Base-by-base conservation (phyloP, 768 basidiomycete species). In the Suillus subaureus region DNA sequence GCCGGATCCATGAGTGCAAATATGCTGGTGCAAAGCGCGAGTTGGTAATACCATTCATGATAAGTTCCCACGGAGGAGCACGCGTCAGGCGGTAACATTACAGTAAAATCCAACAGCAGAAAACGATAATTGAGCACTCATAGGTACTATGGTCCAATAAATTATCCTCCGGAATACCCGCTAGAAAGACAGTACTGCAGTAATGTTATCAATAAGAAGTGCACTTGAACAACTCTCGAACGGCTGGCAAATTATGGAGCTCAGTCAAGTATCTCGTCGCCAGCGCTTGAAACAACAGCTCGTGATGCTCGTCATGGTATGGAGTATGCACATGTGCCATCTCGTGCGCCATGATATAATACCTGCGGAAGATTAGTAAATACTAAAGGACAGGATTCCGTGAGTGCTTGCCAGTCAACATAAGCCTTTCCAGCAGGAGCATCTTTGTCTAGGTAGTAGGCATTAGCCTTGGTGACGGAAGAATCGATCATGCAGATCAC, bases 1-100 rank as follows among this genome's bases (percentile, higher is more conserved):
- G 70, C 52, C 49, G 67, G 64, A 63, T 77, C 77, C 81, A 82
- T 81, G 67, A 79, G 72, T 55, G 73, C 73, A 61, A 63, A 60
- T 28, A 42, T 28, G 9, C 16, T 58, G 15, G 16, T 18, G 26
- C 40, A 60, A 60, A 60, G 26, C 18, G 58, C 39, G 26, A 28
- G 58, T 31, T 42, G 21, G 11, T 42, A 42, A 15, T 39, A 9
- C 13, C 21, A 28, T 26, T 33, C 16, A 40, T 28, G 26, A 28
- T 60, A 11, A 51, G 6, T 60, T 60, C 58, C 58, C 58, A 60
- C 58, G 58, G 58, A 33, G 3, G 15, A 28, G 4, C 51, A 28
- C 15, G 16, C 26, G 2, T 16, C 15, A 26, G 13, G 26, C 26
- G 15, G 13, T 16, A 52, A 52, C 4, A 2, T 47, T n/a, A 47